These are phyloP conservation scores for Stenocarpella maydis DNA, from an alignment of 2,329 filamentous ascomycete genomes.

Conservation along the genomic window DNA sequence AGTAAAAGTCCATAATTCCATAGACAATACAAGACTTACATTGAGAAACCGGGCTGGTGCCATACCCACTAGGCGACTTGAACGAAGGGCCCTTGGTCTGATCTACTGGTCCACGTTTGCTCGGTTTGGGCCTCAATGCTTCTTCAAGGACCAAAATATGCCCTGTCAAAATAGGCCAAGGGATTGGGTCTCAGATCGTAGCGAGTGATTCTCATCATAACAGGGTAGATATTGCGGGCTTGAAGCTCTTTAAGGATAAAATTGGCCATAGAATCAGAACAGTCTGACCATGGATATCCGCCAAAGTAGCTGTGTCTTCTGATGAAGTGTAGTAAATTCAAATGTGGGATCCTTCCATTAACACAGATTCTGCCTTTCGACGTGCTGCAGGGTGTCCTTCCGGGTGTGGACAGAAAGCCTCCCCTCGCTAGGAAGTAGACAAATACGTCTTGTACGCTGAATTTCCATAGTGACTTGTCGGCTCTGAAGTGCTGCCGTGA, in stretches of 20 bases:
- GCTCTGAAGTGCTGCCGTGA: neutral
- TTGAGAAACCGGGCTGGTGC: neutral
- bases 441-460: neutral
- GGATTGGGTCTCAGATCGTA: neutral
- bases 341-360: neutral
- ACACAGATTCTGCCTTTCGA: neutral
- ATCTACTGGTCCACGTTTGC: neutral
- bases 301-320: neutral
- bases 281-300: too few relatives aligned
- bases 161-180: neutral
- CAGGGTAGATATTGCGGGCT: neutral
- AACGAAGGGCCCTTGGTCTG: neutral
- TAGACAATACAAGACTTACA: neutral
- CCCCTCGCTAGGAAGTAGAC: neutral
- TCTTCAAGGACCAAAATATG: neutral
- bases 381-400: too few relatives aligned
- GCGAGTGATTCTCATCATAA: neutral
- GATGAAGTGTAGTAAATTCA: neutral
- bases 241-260: neutral
- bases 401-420: neutral
- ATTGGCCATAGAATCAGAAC: too few relatives aligned
- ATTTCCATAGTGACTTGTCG: too few relatives aligned
- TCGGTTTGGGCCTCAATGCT: neutral
- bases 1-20: neutral
- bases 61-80: neutral